phyloP scores from a whole-genome alignment of 805 yeast species.

The Saccharomycopsis javanensis region DNA sequence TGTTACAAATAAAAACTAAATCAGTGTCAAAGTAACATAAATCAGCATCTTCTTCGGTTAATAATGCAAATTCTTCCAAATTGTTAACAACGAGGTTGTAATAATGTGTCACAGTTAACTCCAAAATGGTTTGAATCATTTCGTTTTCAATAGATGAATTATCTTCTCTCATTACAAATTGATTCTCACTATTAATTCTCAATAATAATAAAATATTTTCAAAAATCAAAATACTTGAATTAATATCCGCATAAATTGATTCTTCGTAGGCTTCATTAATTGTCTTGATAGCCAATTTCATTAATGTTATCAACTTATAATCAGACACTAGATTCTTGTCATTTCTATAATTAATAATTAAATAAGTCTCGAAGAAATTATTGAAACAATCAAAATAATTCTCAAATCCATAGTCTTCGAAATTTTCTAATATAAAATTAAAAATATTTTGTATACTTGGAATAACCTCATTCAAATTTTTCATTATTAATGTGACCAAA shows the following conservation, averaged over 20 bases:
- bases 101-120: conserved; percentile 1
- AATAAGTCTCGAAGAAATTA: conserved; percentile 15
- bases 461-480: conserved; percentile 42
- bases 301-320: not conserved
- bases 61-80: conserved; percentile 15
- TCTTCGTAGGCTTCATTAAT: conserved; percentile 11
- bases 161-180: conserved; percentile 6
- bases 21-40: conserved; percentile 12
- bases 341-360: conserved; percentile 13
- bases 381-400: conserved; percentile 17
- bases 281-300: not conserved
- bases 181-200: not conserved
- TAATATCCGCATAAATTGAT: conserved; percentile 5
- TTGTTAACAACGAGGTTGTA: conserved; percentile 4
- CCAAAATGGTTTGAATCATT: conserved; percentile 11
- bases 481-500: conserved; percentile 39
- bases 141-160: conserved; percentile 9
- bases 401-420: conserved; percentile 10
- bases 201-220: conserved; percentile 13
- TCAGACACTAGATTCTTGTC: not conserved
- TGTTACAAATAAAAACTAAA: conserved; percentile 8
- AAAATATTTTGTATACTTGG: conserved; percentile 35
- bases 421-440: conserved; percentile 17
- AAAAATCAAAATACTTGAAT: conserved; percentile 2
- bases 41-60: conserved; percentile 17